Conservation (phyloP, 2,329 filamentous ascomycete species). For the Delphinella strobiligena region DNA sequence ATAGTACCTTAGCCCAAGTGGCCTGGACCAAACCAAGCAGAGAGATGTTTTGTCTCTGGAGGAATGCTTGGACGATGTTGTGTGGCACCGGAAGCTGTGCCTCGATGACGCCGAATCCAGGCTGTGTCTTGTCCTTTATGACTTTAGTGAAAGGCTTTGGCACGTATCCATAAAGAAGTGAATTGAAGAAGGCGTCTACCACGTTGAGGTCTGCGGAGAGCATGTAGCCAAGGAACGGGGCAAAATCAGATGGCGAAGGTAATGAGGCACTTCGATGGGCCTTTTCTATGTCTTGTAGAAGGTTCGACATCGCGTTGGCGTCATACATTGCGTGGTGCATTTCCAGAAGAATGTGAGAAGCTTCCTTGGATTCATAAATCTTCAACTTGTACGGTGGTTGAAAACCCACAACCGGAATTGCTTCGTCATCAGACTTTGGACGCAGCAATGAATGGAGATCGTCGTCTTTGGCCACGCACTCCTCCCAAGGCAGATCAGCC, state of each 20-base stretch:
- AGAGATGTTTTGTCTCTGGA: slow-evolving; percentile 41
- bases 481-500: slow-evolving; percentile 31
- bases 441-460: neutral
- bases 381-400: slow-evolving; percentile 24
- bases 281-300: slow-evolving; percentile 60
- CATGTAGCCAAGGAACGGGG: slow-evolving; percentile 51
- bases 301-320: slow-evolving; percentile 58
- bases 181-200: slow-evolving; percentile 55
- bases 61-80: slow-evolving; percentile 34
- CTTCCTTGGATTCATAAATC: slow-evolving; percentile 12
- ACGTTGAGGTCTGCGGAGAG: slow-evolving; percentile 34
- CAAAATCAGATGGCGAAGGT: slow-evolving; percentile 42
- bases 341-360: slow-evolving; percentile 32
- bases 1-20: slow-evolving; percentile 57
- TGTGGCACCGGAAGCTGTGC: slow-evolving; percentile 24
- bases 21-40: slow-evolving; percentile 59
- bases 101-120: neutral
- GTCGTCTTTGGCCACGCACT: slow-evolving; percentile 5
- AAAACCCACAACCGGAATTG: neutral
- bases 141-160: slow-evolving; percentile 28
- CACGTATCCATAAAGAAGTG: slow-evolving; percentile 41
- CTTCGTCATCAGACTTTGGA: slow-evolving; percentile 14
- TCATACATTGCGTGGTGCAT: slow-evolving; percentile 84
- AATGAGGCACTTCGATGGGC: slow-evolving; percentile 39
- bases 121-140: neutral